Conservation (phyloP, 805 yeast species). For the Cyberlindnera mycetangii region DNA sequence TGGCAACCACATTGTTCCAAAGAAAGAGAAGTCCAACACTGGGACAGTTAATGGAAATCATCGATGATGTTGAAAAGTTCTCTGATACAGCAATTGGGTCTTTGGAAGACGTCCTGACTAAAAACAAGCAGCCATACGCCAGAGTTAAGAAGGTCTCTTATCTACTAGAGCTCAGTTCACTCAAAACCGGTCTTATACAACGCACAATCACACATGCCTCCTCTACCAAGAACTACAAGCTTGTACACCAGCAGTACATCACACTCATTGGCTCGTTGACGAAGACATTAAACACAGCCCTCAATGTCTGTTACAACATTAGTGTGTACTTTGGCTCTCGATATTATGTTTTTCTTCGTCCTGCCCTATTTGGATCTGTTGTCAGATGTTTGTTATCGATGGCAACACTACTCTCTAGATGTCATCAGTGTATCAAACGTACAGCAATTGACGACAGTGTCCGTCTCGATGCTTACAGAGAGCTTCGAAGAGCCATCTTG, state of each 20-base stretch:
- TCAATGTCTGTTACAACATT: constrained; percentile 33
- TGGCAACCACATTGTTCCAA: constrained; percentile 32
- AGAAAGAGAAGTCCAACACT: constrained; percentile 34
- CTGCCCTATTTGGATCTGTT: background rate
- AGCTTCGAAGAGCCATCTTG: constrained; percentile 1
- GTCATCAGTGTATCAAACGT: constrained; percentile 2
- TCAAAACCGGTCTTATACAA: constrained; percentile 33
- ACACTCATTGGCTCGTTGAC: constrained; percentile 27
- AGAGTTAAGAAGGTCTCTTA: constrained; percentile 25
- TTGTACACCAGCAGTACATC: constrained; percentile 34
- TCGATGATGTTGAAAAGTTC: constrained; percentile 34
- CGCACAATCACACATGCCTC: constrained; percentile 41
- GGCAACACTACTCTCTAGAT: constrained; percentile 1
- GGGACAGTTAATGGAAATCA: constrained; percentile 29
- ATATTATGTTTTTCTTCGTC: constrained; percentile 9
- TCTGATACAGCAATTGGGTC: constrained; percentile 26
- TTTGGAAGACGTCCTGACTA: constrained; percentile 13
- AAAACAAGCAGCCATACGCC: constrained; percentile 11
- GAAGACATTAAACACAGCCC: constrained; percentile 32
- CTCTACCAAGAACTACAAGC: constrained; percentile 22
- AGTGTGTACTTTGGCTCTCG: constrained; percentile 30
- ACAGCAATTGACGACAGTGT: background rate
- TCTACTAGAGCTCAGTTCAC: constrained; percentile 26
- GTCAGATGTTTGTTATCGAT: background rate
- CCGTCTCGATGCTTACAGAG: background rate